Percentiles rank a stretch among this genome's conserved stretches.
Evolutionary conservation across 2,329 filamentous ascomycete genomes (phyloP).

Genomic region (Polychaeton citri): DNA sequence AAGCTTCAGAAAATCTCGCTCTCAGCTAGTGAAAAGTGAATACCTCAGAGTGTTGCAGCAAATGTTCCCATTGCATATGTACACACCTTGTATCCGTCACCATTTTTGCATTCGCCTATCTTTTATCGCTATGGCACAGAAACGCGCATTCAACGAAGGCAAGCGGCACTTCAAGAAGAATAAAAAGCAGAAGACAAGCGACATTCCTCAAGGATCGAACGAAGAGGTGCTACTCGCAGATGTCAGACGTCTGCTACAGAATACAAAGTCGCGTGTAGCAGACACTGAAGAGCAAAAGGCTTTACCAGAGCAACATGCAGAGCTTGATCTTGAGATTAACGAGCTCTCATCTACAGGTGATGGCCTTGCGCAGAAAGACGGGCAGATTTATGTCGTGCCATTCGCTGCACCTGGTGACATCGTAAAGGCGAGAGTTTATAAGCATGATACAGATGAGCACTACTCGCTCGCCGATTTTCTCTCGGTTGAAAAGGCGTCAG

Average conservation of each 20-base stretch:
- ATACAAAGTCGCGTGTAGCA: conserved; percentile 5
- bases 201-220: conserved; percentile 31
- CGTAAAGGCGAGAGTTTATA: conserved; percentile 65
- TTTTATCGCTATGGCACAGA: conserved; percentile 24
- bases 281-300: conserved; percentile 7
- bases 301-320: conserved; percentile 54
- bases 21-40: too few species aligned
- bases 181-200: conserved; percentile 33
- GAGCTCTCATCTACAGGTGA: conserved; percentile 86
- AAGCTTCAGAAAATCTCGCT: too few species aligned
- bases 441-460: conserved; percentile 49
- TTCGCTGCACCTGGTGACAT: conserved; percentile 79
- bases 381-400: conserved; percentile 71
- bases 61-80: too few species aligned
- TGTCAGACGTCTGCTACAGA: conserved; percentile 28
- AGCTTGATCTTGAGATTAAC: conserved; percentile 69
- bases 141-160: conserved; percentile 24
- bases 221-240: conserved; percentile 36
- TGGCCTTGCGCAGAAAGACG: conserved; percentile 60
- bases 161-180: conserved; percentile 28
- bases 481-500: conserved; percentile 59
- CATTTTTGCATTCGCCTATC: too few species aligned
- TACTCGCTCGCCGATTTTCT: conserved; percentile 76
- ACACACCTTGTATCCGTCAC: too few species aligned
- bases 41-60: too few species aligned